A percentile compares a stretch with the other conserved stretches of the same genome.
phyloP scores from a whole-genome alignment of 2,329 filamentous ascomycete genomes.

The Diaporthe ampelina region DNA sequence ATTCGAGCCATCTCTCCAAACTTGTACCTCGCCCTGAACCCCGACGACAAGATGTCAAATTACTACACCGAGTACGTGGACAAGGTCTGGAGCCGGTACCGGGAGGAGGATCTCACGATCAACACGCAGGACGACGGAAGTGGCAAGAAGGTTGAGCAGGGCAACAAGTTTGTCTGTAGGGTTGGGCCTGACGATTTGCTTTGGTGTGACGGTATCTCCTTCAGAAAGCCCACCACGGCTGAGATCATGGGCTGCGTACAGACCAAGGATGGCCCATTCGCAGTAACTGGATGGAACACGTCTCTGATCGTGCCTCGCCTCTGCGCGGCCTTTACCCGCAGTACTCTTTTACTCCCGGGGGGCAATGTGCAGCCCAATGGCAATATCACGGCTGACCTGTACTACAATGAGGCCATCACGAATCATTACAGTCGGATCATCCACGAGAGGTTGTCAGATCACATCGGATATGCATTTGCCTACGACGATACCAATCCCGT shows the following conservation, averaged over 20 bases:
- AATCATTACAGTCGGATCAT: constrained; percentile 33
- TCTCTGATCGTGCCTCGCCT: constrained; percentile 33
- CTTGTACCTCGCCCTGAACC: constrained; percentile 29
- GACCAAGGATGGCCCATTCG: constrained; percentile 7
- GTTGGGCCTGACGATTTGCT: background rate
- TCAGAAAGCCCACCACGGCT: constrained; percentile 22
- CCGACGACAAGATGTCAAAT: constrained; percentile 1
- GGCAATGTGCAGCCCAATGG: constrained; percentile 27
- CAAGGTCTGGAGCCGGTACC: constrained; percentile 12
- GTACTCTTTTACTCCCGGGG: background rate
- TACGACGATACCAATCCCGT: constrained; percentile 31
- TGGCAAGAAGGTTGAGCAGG: background rate
- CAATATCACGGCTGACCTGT: constrained; percentile 14
- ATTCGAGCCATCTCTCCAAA: constrained; percentile 31
- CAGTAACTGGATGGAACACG: background rate
- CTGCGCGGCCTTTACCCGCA: constrained; percentile 28
- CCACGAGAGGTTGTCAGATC: background rate
- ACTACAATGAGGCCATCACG: background rate
- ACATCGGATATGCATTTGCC: constrained; percentile 30
- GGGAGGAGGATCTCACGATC: background rate
- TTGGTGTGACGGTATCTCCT: background rate
- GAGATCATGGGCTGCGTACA: constrained; percentile 37
- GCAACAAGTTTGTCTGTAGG: background rate
- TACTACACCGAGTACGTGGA: constrained; percentile 30
- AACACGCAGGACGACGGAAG: constrained; percentile 22